Conservation (phyloP, 768 basidiomycete genomes). For the Crassisporium funariophilum region DNA sequence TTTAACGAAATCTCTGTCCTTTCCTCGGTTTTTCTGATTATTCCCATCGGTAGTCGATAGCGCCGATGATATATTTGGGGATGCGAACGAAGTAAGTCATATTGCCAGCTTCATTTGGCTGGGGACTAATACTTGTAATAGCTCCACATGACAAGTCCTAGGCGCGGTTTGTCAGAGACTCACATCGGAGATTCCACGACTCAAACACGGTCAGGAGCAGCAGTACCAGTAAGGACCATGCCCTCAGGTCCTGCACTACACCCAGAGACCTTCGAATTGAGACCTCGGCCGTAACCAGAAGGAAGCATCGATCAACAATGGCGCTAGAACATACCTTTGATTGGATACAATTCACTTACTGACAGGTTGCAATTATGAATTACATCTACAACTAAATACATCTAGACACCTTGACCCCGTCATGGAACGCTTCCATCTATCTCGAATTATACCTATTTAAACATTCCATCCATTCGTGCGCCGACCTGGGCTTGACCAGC, state of each 20-base stretch:
- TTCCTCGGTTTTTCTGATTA: conserved; percentile 4
- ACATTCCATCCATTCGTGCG: conserved; percentile 60
- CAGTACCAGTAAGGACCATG: conserved; percentile 11
- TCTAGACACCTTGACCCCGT: too few relatives aligned
- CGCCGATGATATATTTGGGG: conserved; percentile 48
- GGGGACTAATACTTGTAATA: conserved; percentile 17
- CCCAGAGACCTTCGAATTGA: conserved; percentile 37
- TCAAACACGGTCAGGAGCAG: conserved; percentile 10
- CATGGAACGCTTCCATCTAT: too few relatives aligned
- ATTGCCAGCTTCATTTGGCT: background rate
- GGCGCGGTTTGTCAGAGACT: conserved; percentile 28
- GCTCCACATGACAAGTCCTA: conserved; percentile 37
- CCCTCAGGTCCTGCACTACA: conserved; percentile 15
- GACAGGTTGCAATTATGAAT: background rate
- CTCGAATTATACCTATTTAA: conserved; percentile 22
- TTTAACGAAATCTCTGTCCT: background rate
- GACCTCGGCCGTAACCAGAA: conserved; percentile 17
- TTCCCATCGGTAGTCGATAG: conserved; percentile 36
- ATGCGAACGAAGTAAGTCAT: conserved; percentile 27
- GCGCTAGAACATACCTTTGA: background rate
- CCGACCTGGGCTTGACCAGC: conserved; percentile 53
- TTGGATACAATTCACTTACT: background rate
- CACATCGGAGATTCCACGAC: conserved; percentile 13
- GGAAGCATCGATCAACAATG: conserved; percentile 1
- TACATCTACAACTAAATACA: too few relatives aligned